Base-by-base conservation (phyloP, 768 basidiomycete genomes). In the Mycena vitilis region DNA sequence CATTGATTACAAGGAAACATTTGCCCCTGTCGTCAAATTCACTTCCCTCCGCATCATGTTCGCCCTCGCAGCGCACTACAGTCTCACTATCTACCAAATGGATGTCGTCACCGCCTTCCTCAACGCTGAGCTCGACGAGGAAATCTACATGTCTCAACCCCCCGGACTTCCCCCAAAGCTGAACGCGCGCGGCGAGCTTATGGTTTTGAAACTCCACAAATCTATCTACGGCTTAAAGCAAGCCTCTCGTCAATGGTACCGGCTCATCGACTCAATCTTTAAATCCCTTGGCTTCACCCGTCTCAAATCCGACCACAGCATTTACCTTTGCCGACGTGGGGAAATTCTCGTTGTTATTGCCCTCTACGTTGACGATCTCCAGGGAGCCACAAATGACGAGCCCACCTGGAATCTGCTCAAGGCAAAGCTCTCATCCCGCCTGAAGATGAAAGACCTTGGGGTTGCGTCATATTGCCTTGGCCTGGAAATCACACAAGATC, bases 221-320 rank as follows among this genome's bases (percentile, higher is more conserved):
- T 51, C 49, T 11, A 22, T 51, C 49, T 51, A 23, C 23, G 49
- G 49, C 22, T 23, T 51, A 7, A 51, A 51, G 22, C 49, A 51
- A 51, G 23, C 49, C 25, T 51, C 49, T 25, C 49, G 49, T 51
- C 49, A 51, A 51, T 51, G 49, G 49, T 51, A 51, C 25, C 49
- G 49, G 4, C 49, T 51, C 49, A 51, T 51, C 11, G 49, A 51
- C n/a, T 47, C 47, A 13, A 47, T 47, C 16, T 51, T 51, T 10
- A 51, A 51, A 23, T 51, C 49, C 49, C 49, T 51, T 23, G 49
- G 49, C 22, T 51, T 51, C 22, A 51, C 49, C 22, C 49, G 49
- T 11, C 49, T 51, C 8, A n/a, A 51, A 10, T 51, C 49, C 9
- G 49, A 51, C 22, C 49, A 51, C 49, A 51, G 49, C 22, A 51